These are phyloP conservation scores for Lotmaria passim DNA, from an alignment of 208 protist species.

Conservation along the genomic window DNA sequence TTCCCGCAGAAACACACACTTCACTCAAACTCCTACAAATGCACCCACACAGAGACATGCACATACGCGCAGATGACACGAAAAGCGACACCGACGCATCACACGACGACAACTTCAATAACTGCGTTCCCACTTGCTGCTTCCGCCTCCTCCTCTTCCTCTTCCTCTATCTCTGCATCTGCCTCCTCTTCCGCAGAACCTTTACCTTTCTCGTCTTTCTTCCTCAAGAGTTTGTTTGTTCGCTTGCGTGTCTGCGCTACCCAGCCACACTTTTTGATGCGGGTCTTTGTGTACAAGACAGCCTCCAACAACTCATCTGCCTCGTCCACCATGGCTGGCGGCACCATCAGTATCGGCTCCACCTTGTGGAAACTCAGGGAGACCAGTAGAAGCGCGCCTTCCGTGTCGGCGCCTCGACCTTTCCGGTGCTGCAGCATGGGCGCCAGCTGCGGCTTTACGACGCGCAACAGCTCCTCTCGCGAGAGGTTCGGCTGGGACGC, in stretches of 20 bases:
- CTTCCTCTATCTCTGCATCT: no score
- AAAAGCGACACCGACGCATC: no score
- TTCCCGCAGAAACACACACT: no score
- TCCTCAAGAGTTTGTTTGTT: neutral
- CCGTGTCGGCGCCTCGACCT: neutral
- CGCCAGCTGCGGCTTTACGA: constrained; percentile 2
- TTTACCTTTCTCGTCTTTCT: no score
- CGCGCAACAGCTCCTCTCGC: neutral
- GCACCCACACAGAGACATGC: no score
- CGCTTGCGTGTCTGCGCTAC: neutral
- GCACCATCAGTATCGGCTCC: constrained; percentile 18
- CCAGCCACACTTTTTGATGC: neutral
- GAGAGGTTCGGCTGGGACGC: neutral
- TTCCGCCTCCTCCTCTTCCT: no score
- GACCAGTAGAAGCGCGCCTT: neutral
- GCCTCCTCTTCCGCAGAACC: no score
- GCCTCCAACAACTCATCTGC: constrained; percentile 8
- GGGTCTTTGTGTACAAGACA: constrained; percentile 9
- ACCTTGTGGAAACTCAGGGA: neutral
- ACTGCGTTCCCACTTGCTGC: no score
- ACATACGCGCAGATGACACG: no score
- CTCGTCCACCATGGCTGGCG: constrained; percentile 24
- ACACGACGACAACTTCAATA: no score
- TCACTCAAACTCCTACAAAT: no score
- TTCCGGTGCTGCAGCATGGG: constrained; percentile 18